Base-by-base conservation (phyloP, 345 rosid species). In the Ceriops tagal region DNA sequence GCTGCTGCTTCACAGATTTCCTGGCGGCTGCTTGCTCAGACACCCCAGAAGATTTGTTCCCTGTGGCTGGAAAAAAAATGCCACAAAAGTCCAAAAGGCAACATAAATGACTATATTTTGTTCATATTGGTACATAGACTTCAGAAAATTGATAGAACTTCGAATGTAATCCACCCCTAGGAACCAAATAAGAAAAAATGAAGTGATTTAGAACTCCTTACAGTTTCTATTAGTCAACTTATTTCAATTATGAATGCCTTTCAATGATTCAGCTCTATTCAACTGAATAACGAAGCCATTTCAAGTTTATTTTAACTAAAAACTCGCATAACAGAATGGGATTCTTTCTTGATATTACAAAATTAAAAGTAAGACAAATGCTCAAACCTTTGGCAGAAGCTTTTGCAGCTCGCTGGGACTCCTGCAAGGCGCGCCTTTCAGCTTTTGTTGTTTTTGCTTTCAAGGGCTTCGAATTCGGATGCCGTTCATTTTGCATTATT, bases 341-440 rank as follows among this genome's bases (percentile, higher is more conserved):
- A 53, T 32, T 32, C 27, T 49, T 31, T 15, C 21, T 8, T 13
- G 52, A 49, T n/a, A 53, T 8, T 53, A 43, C 22, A 32, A 57
- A 72, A 27, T 21, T 20, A 20, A 58, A 46, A 19, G 11, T 2
- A 43, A 53, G 16, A 26, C 30, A 10, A 28, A 7, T 9, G 55
- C 43, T 52, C 55, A 27, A 46, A 75, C 79, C 79, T 75, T 75
- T 75, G 28, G 74, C 72, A 62, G 80, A 76, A 71, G 68, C 76
- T 53, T 77, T 77, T 18, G 72, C 76, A 57, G 80, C 80, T 43
- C 80, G 68, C 53, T 77, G 80, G 5, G 80, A 63, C 49, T 77
- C 80, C 69, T 77, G 80, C 76, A 71, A 67, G 24, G 80, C 80
- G 5, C 80, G 80, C 24, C 80, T 56, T 62, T 77, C 80, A 63